Conservation (phyloP, 495 filamentous ascomycete genomes). For the Aspergillus taichungensis region DNA sequence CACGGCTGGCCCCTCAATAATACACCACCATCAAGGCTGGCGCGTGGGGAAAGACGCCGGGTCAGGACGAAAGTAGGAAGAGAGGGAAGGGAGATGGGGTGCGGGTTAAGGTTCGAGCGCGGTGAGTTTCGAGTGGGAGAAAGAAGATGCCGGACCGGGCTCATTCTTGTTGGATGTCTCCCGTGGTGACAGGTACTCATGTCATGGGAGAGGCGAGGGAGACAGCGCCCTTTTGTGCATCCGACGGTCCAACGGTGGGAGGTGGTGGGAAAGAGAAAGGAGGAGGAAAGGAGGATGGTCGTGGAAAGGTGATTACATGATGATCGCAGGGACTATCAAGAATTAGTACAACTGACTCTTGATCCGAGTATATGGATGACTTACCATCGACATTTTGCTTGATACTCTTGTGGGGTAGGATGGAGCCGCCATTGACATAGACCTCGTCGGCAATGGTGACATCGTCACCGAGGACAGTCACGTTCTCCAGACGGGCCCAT, state of each 20-base stretch:
- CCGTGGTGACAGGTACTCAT: no score
- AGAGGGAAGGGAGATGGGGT: no score
- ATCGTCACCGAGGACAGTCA: constrained; percentile 93
- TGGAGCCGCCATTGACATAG: constrained; percentile 95
- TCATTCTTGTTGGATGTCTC: no score
- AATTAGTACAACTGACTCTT: constrained; percentile 10
- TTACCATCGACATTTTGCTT: constrained; percentile 93
- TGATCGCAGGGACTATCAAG: constrained; percentile 63
- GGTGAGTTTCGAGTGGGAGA: no score
- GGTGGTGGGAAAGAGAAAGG: constrained; percentile 4
- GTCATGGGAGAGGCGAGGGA: no score
- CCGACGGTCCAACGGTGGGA: not conserved
- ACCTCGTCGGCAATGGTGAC: constrained; percentile 99
- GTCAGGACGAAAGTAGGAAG: no score
- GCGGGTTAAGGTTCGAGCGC: no score
- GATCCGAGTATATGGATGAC: constrained; percentile 12
- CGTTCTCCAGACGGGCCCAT: constrained; percentile 97
- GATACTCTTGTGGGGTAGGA: constrained; percentile 98
- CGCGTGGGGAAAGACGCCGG: no score
- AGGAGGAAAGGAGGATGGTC: constrained; percentile 2
- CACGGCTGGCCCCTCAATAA: no score
- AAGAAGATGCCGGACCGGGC: no score
- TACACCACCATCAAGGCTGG: no score
- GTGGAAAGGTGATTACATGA: constrained; percentile 54
- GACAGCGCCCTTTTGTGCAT: constrained; percentile 25